phyloP scores from a whole-genome alignment of 1,284 basidiomycete species.

The Pseudozyma pruni region DNA sequence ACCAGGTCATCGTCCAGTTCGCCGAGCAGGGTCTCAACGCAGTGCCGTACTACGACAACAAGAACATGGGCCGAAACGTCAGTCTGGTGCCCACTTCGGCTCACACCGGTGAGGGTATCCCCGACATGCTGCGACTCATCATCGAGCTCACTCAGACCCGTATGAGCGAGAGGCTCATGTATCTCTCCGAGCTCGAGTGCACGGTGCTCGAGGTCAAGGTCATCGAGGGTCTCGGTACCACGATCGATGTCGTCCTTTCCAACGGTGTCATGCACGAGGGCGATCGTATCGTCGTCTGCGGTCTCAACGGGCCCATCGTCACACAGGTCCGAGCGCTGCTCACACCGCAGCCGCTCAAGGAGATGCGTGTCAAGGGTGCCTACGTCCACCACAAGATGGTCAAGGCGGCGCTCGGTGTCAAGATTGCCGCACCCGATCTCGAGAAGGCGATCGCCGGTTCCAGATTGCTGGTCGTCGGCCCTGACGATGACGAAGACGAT shows the following conservation, averaged over 20 bases:
- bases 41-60: conserved; percentile 96
- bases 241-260: conserved; percentile 95
- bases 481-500: conserved; percentile 95
- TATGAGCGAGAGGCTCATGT: conserved; percentile 98
- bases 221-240: conserved; percentile 96
- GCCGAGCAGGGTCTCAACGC: conserved; percentile 98
- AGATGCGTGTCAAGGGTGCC: conserved; percentile 94
- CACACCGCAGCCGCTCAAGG: conserved; percentile 95
- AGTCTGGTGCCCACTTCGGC: conserved; percentile 98
- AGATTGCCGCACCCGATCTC: conserved; percentile 92
- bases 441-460: conserved; percentile 99
- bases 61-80: conserved; percentile 91
- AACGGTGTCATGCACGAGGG: conserved; percentile 94
- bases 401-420: conserved; percentile 97
- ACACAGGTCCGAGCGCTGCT: conserved; percentile 93
- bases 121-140: conserved; percentile 99
- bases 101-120: conserved; percentile 96
- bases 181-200: conserved; percentile 95
- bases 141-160: conserved; percentile 97
- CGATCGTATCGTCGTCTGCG: conserved; percentile 95
- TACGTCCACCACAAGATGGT: conserved; percentile 99
- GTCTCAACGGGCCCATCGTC: conserved; percentile 96
- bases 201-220: conserved; percentile 99
- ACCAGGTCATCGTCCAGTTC: conserved; percentile 89
- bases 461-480: conserved; percentile 86